Conservation (phyloP, 176 grass and related monocot genomes). For the Lolium perenne region DNA sequence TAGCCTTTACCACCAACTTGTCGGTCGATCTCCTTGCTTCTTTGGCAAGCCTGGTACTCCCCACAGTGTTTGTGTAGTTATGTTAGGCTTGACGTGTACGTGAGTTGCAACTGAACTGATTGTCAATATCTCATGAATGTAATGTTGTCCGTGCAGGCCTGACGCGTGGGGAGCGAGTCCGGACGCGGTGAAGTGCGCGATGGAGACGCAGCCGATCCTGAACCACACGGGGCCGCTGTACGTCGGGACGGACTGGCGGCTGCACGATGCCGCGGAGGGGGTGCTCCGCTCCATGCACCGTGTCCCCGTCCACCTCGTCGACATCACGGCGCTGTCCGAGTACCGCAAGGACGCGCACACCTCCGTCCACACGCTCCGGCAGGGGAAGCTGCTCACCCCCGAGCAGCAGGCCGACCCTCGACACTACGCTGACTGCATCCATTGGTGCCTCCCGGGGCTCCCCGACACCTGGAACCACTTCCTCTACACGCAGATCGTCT, state of each 20-base stretch:
- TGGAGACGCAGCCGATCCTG: slow-evolving; percentile 73
- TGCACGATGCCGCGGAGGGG: slow-evolving; percentile 56
- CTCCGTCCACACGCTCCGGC: slow-evolving; percentile 70
- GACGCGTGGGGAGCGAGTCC: slow-evolving; percentile 48
- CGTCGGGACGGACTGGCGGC: slow-evolving; percentile 76
- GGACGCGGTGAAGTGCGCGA: slow-evolving; percentile 59
- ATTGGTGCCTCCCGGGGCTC: slow-evolving; percentile 73
- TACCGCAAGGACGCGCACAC: slow-evolving; percentile 75
- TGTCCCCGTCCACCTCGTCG: slow-evolving; percentile 53
- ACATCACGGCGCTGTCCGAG: slow-evolving; percentile 70
- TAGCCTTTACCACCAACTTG: no score
- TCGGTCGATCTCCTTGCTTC: neutral
- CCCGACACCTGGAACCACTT: slow-evolving; percentile 79
- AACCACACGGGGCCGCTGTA: slow-evolving; percentile 47
- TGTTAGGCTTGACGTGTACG: neutral
- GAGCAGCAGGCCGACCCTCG: slow-evolving; percentile 61
- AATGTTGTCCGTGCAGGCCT: slow-evolving; percentile 3
- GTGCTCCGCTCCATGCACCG: slow-evolving; percentile 46
- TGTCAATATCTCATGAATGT: neutral
- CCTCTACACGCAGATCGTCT: slow-evolving; percentile 60
- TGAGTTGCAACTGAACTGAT: neutral
- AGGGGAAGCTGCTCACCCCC: slow-evolving; percentile 62
- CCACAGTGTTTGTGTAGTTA: no score
- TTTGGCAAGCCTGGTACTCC: neutral
- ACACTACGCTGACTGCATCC: slow-evolving; percentile 75